Conservation (phyloP, 148 eudicot species). For the Spergularia marina region DNA sequence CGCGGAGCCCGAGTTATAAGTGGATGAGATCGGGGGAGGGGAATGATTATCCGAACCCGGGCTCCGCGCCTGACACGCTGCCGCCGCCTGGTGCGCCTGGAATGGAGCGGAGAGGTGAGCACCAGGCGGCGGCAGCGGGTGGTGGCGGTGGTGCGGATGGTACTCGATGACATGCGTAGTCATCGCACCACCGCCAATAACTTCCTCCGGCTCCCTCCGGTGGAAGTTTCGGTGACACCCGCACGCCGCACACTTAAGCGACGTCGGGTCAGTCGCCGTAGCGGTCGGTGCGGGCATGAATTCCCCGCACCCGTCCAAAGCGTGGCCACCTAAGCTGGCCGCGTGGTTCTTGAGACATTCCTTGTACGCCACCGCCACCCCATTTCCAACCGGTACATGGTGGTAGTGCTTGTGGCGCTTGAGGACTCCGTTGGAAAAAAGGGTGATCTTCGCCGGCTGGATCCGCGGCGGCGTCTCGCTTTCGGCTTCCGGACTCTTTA, state of each 20-base stretch:
- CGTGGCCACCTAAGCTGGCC: constrained; percentile 63
- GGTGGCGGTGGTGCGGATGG: constrained; percentile 75
- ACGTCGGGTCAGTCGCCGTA: constrained; percentile 47
- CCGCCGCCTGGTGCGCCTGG: constrained; percentile 9
- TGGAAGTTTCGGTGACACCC: constrained; percentile 88
- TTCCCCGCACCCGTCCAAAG: constrained; percentile 82
- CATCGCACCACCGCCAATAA: neutral
- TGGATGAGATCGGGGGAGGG: constrained; percentile 86
- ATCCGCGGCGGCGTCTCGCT: constrained; percentile 36
- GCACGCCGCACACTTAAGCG: constrained; percentile 72
- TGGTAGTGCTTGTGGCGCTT: constrained; percentile 47
- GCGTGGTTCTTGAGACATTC: constrained; percentile 85
- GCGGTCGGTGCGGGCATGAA: constrained; percentile 60
- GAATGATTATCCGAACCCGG: constrained; percentile 50
- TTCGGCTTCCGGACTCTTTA: constrained; percentile 46
- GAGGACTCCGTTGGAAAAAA: constrained; percentile 58
- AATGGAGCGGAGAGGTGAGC: neutral
- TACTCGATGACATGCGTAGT: constrained; percentile 47
- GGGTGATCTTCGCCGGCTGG: constrained; percentile 38
- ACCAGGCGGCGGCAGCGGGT: constrained; percentile 51
- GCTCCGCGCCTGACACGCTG: constrained; percentile 27
- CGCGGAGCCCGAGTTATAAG: constrained; percentile 55
- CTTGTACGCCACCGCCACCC: constrained; percentile 36
- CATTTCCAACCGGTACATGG: neutral
- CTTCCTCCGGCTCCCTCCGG: constrained; percentile 54